Evolutionary conservation across 78 protist genomes (phyloP), one percentile per base, ranked within the genome.

Genomic region (Cavenderia fasciculata): DNA sequence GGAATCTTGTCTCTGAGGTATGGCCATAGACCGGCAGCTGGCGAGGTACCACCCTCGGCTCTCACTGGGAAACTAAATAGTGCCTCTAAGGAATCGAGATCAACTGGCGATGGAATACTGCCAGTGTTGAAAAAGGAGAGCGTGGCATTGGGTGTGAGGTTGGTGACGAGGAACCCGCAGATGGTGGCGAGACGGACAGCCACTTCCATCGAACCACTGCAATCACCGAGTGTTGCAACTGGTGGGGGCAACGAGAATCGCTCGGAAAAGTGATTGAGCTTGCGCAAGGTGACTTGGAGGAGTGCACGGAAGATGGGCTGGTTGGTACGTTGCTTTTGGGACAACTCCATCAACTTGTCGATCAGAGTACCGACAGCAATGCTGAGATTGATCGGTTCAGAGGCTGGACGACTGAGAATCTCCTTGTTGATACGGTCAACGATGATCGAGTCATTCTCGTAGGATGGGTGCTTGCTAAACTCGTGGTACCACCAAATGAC

Each of bases 401-500:
- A 7, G 8, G 46, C 51, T 1, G 66, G 33, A 23, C 59, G 16
- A 21, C 63, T 68, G 38, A 70, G 76, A 74, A 27, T 25, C 18
- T 41, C 16, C 56, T 63, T 2, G 41, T 69, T 19, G 11, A 76
- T 23, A 29, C 86, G 59, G 29, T 74, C 27, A 21, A 74, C 63
- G 3, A 62, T 56, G 10, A 71, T 38, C 41, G 1, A 43, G 0
- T 0, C 19, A 16, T 4, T 38, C 23, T 25, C 33, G 46, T n/a
- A n/a, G n/a, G n/a, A n/a, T n/a, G n/a, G n/a, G 25, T 8, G 18
- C 4, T 36, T n/a, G 1, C 68, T 31, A 16, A 88, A 74, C 72
- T 88, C 94, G 73, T 75, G 85, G 27, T 52, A 69, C 85, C 86
- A 88, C 94, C 94, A 88, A n/a, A 88, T 27, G 1, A 88, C 52